These are phyloP conservation scores for Moelleriella libera DNA, from an alignment of 2,329 filamentous ascomycete genomes.

Conservation along the genomic window DNA sequence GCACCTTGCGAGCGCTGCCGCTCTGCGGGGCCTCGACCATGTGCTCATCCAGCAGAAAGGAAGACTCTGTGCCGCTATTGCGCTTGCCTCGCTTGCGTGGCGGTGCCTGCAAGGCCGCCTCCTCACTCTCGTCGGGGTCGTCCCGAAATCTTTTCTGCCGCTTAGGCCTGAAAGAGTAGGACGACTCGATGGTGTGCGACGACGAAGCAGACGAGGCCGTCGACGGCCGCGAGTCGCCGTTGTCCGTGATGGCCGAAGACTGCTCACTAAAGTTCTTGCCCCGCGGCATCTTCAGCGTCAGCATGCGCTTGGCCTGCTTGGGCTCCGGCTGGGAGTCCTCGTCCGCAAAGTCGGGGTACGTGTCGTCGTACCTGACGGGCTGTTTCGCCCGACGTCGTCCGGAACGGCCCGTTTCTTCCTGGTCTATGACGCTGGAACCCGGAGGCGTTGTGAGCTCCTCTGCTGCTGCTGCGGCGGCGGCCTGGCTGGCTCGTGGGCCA, in stretches of 20 bases:
- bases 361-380: constrained; percentile 3
- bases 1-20: constrained; percentile 15
- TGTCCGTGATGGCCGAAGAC: constrained; percentile 20
- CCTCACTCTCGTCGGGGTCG: constrained; percentile 28
- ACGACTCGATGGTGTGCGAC: constrained; percentile 32
- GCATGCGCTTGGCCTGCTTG: constrained; percentile 13
- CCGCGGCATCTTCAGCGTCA: constrained; percentile 25
- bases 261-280: constrained; percentile 24
- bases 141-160: constrained; percentile 39
- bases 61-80: constrained; percentile 6
- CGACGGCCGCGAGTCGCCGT: constrained; percentile 34
- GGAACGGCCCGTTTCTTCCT: constrained; percentile 4
- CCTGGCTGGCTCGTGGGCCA: constrained; percentile 12
- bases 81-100: constrained; percentile 23
- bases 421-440: constrained; percentile 1
- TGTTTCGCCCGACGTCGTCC: constrained; percentile 7
- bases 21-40: constrained; percentile 9
- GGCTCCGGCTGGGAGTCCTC: constrained; percentile 10
- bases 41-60: constrained; percentile 7
- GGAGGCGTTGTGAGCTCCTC: constrained; percentile 11
- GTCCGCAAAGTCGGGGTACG: constrained; percentile 4
- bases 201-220: constrained; percentile 39
- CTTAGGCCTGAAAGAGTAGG: constrained; percentile 40
- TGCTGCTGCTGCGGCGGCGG: constrained; percentile 8
- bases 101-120: constrained; percentile 17